Evolutionary conservation across 805 yeast species (phyloP), one percentile per base, ranked within the genome.

Genomic region (Candida wancherniae): DNA sequence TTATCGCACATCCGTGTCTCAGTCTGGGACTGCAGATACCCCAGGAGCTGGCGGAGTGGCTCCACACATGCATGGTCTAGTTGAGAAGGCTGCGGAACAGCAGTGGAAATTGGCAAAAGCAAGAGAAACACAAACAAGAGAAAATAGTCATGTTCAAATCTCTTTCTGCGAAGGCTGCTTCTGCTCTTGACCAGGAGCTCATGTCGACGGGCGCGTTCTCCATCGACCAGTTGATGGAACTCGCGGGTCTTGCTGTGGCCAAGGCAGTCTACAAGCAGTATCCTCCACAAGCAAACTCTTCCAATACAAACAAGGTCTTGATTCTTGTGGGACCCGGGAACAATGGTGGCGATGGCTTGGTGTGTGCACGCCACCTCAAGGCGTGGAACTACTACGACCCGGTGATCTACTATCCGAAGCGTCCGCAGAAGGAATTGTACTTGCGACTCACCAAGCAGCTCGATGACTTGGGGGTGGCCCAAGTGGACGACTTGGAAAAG

Each of bases 311-410:
- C 11, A 46, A 53, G 24, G 79, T 87, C 1, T 60, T 88, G 24
- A 71, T 92, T 1, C 63, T 92, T 4, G 86, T 80, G 8, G 98
- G 98, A 0, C 97, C 97, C 0, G 98, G 98, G 1, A 92, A 92
- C 51, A 92, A 92, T 51, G 90, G 95, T 2, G 98, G 97, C 2
- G 98, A 92, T 58, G 98, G 97, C 0, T 62, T 92, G 9, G 98
- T 92, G 2, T 94, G 96, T 17, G 95, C 97, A 1, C 69, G 98
- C 24, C 98, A 92, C 53, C 63, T 92, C 40, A 75, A 75, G 43
- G 59, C 87, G 9, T 77, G 92, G 67, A 58, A 58, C 7, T 92
- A 92, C 2, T 85, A 78, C 53, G 60, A 63, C 4, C 95, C 97
- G 1, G 61, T 72, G 4, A 69, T 90, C 0, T 87, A 71, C 55